phyloP scores from a whole-genome alignment of 192 early-diverging fungal species.

The Linnemannia hyalina region DNA sequence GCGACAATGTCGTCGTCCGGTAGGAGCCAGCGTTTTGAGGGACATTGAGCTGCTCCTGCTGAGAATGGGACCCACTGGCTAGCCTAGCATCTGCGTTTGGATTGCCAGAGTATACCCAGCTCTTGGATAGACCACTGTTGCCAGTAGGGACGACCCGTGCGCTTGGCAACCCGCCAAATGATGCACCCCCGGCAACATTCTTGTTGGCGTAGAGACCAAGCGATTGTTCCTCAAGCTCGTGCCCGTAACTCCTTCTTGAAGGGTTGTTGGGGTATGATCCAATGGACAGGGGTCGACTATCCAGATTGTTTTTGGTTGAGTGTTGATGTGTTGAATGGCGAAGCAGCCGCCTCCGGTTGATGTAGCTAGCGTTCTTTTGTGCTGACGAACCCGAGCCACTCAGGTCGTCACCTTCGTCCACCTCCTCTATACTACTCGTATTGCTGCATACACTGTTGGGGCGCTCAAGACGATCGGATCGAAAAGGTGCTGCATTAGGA shows the following conservation, averaged over 20 bases:
- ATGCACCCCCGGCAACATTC: constrained; percentile 10
- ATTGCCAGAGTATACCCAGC: constrained; percentile 30
- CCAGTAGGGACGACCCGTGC: constrained; percentile 27
- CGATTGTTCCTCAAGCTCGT: constrained; percentile 37
- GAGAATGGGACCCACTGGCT: neutral
- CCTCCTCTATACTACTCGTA: constrained; percentile 44
- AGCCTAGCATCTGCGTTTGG: neutral
- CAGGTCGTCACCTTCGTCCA: constrained; percentile 35
- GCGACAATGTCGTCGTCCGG: constrained; percentile 26
- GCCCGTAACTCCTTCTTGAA: neutral
- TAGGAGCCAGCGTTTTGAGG: constrained; percentile 14
- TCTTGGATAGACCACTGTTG: constrained; percentile 41
- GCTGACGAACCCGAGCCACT: constrained; percentile 35
- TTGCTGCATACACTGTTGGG: constrained; percentile 50
- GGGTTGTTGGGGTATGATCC: constrained; percentile 12
- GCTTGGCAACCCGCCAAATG: constrained; percentile 34
- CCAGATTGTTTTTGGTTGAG: constrained; percentile 6
- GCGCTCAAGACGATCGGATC: constrained; percentile 25
- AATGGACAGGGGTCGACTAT: constrained; percentile 21
- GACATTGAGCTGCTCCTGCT: constrained; percentile 9
- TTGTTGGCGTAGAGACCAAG: constrained; percentile 19
- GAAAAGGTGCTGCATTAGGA: neutral
- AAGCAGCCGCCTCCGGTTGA: constrained; percentile 17
- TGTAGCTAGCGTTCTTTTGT: constrained; percentile 21
- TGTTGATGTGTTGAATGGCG: constrained; percentile 7